phyloP scores from a whole-genome alignment of 78 protist species.

The Blattamonas nauphoetae region DNA sequence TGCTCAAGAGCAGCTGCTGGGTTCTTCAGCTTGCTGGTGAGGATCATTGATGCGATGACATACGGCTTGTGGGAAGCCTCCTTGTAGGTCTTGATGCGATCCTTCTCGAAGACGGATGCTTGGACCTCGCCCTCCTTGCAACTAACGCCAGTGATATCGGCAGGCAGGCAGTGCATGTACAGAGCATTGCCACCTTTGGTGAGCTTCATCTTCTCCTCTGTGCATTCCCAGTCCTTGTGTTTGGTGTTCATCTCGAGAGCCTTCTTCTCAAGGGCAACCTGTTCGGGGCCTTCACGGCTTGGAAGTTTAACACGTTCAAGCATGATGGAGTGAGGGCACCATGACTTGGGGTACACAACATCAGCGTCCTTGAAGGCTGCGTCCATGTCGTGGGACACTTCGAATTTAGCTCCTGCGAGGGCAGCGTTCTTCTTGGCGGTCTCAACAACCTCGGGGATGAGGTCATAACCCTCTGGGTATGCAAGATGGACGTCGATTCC shows the following conservation, averaged over 20 bases:
- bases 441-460: slow-evolving; percentile 35
- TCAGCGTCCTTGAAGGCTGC: slow-evolving; percentile 45
- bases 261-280: slow-evolving; percentile 13
- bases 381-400: slow-evolving; percentile 25
- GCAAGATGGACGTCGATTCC: slow-evolving; percentile 41
- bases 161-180: slow-evolving; percentile 46
- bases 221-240: slow-evolving; percentile 26
- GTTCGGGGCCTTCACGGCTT: slow-evolving; percentile 18
- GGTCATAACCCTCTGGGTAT: slow-evolving; percentile 42
- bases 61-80: slow-evolving; percentile 40
- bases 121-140: slow-evolving; percentile 37
- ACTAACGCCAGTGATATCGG: slow-evolving; percentile 21
- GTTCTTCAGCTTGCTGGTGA: background rate
- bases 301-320: slow-evolving; percentile 3
- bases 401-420: slow-evolving; percentile 28
- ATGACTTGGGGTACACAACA: slow-evolving; percentile 38
- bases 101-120: slow-evolving; percentile 22
- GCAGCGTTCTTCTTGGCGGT: slow-evolving; percentile 18
- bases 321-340: slow-evolving; percentile 20
- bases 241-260: slow-evolving; percentile 15
- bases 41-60: slow-evolving; percentile 18
- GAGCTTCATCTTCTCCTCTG: slow-evolving; percentile 23
- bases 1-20: background rate
- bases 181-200: slow-evolving; percentile 24
- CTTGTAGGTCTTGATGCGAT: slow-evolving; percentile 32